Conservation (phyloP, 371 early-diverging fungal species). For the Mucor velutinosus region DNA sequence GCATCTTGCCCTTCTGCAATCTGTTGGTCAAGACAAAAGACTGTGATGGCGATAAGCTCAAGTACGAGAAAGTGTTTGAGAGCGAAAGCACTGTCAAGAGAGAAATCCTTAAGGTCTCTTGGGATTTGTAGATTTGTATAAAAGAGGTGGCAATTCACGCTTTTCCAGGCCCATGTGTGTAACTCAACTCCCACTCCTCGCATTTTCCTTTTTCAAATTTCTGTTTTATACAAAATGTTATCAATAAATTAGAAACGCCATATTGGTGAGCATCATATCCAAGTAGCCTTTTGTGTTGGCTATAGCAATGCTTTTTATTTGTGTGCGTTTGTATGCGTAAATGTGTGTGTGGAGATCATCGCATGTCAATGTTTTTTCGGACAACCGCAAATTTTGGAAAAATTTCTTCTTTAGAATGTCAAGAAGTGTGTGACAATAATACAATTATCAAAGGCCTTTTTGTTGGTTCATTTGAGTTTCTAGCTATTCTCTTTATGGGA, state of each 20-base stretch:
- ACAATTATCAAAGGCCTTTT: background rate
- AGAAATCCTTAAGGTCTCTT: slow-evolving; percentile 76
- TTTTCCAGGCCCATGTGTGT: background rate
- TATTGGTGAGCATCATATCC: background rate
- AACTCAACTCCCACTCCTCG: background rate
- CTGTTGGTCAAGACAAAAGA: slow-evolving; percentile 46
- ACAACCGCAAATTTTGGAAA: background rate
- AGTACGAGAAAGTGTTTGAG: slow-evolving; percentile 63
- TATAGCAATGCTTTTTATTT: background rate
- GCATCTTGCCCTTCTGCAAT: slow-evolving; percentile 70
- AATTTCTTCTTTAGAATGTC: slow-evolving; percentile 9
- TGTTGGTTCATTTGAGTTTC: background rate
- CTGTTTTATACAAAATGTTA: background rate
- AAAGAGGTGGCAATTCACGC: slow-evolving; percentile 13
- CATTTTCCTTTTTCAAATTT: background rate
- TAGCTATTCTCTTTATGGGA: background rate
- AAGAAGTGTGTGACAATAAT: slow-evolving; percentile 25
- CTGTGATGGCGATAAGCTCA: slow-evolving; percentile 57
- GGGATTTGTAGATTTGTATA: slow-evolving; percentile 36
- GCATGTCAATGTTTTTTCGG: background rate
- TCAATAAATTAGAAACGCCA: background rate
- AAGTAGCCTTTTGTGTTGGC: background rate
- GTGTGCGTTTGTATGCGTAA: too few relatives aligned
- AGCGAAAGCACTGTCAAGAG: slow-evolving; percentile 72
- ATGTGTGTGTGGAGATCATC: background rate